Base-by-base conservation (phyloP, 1,284 basidiomycete genomes). In the Ganoderma resinaceum region DNA sequence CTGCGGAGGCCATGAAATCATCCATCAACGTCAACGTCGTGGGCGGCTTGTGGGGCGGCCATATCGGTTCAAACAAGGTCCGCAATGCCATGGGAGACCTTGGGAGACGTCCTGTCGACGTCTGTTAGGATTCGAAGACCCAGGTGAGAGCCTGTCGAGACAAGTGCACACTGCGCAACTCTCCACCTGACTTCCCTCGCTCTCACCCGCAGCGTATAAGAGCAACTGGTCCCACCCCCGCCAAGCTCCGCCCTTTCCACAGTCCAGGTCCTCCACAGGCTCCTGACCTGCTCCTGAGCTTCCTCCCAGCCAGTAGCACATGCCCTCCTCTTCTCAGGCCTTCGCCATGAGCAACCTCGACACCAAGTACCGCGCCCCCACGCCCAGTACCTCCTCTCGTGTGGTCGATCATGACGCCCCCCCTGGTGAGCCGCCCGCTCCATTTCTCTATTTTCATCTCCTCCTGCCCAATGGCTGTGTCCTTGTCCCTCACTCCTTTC, bases 321-420 rank as follows among this genome's bases (percentile, higher is more conserved):
- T 60, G 58, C 38, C 58, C 58, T 37, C 53, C 42, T 23, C 29
- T 49, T 35, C 33, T 42, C 61, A 65, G 61, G 38, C 46, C 11
- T 64, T 69, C 46, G 42, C 71, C 33, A 70, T 72, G 71, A 72
- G 71, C 69, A 72, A 70, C 69, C 40, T 69, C 60, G 78, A 78
- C 70, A 70, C 66, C 43, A 78, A 78, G 71, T 69, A 75, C 71
- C 77, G 77, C 66, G 61, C 74, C 16, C 64, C 68, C 40, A 71
- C 76, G 35, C 73, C 76, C 20, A 75, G 74, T 71, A 73, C 71
- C 14, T 80, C 81, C 14, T 85, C 82, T 58, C 81, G 80, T 74
- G 92, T 94, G 53, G 93, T 94, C 12, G 93, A 95, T 78, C 92
- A 93, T 76, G 76, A 87, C 70, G 90, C 91, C 62, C 88, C 89